A percentile compares a stretch with the other conserved stretches of the same genome.
These are phyloP conservation scores for Diaporthe sp. DNA, from an alignment of 2,329 filamentous ascomycete genomes.

Conservation along the genomic window DNA sequence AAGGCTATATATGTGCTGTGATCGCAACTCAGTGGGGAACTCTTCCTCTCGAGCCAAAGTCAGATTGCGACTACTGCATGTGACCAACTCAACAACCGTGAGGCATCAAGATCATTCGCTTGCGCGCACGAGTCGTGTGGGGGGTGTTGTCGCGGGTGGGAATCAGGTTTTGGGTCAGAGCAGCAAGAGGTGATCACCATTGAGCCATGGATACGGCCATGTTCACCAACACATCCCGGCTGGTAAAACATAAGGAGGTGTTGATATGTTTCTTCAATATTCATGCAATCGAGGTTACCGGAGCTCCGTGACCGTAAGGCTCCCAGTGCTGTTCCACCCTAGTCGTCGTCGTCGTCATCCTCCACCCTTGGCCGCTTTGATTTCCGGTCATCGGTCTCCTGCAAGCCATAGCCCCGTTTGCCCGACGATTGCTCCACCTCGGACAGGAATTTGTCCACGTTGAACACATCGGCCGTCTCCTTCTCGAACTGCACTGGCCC, in stretches of 20 bases:
- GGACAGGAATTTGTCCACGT: conserved; percentile 91
- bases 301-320: neutral
- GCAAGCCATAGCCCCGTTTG: conserved; percentile 82
- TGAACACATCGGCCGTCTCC: conserved; percentile 86
- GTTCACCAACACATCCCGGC: neutral
- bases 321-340: conserved; percentile 33
- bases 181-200: neutral
- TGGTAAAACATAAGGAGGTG: neutral
- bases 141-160: conserved; percentile 6
- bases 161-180: conserved; percentile 2
- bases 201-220: neutral
- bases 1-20: conserved; percentile 11
- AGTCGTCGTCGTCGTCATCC: conserved; percentile 71
- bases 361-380: conserved; percentile 83
- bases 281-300: conserved; percentile 2
- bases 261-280: neutral
- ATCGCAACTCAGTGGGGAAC: neutral
- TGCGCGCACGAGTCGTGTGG: conserved; percentile 4
- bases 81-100: conserved; percentile 1
- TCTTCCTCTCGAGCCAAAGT: conserved; percentile 1
- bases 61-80: conserved; percentile 18
- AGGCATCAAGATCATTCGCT: conserved; percentile 10
- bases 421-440: conserved; percentile 74
- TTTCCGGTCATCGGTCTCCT: conserved; percentile 69
- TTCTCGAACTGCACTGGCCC: conserved; percentile 98